These are phyloP conservation scores for Teratosphaeria destructans DNA, from an alignment of 2,329 filamentous ascomycete genomes.

Conservation along the genomic window DNA sequence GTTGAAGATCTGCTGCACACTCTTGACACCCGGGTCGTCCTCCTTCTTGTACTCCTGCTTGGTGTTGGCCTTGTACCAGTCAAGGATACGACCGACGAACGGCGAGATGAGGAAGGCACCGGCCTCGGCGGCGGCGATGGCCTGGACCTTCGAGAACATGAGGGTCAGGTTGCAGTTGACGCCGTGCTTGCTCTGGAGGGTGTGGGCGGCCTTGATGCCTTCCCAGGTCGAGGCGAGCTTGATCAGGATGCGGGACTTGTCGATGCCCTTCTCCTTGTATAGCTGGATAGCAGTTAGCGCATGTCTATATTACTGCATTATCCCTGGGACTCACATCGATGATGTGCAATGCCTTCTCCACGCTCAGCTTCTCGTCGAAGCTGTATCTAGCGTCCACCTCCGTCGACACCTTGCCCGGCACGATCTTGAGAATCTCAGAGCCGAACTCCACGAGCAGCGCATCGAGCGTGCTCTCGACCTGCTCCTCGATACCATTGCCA, in stretches of 20 bases:
- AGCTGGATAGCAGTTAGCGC: slow-evolving; percentile 49
- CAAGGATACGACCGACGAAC: slow-evolving; percentile 97
- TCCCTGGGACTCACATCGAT: slow-evolving; percentile 62
- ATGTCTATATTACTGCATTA: neutral
- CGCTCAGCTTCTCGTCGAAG: slow-evolving; percentile 84
- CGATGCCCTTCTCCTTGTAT: slow-evolving; percentile 84
- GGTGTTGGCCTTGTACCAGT: slow-evolving; percentile 95
- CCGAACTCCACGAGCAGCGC: slow-evolving; percentile 94
- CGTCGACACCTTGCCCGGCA: slow-evolving; percentile 96
- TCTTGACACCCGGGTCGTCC: slow-evolving; percentile 93
- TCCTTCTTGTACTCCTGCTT: slow-evolving; percentile 87
- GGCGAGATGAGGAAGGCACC: slow-evolving; percentile 95
- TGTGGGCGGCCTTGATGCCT: slow-evolving; percentile 96
- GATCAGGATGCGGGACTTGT: slow-evolving; percentile 92
- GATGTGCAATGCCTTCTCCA: slow-evolving; percentile 93
- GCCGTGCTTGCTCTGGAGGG: slow-evolving; percentile 88
- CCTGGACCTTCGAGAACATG: slow-evolving; percentile 93
- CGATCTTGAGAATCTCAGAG: slow-evolving; percentile 91
- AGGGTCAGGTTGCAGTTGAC: slow-evolving; percentile 99
- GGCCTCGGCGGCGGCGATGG: slow-evolving; percentile 91
- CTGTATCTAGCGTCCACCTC: slow-evolving; percentile 96
- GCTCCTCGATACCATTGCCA: slow-evolving; percentile 56
- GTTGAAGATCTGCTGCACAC: slow-evolving; percentile 91
- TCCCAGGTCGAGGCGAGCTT: slow-evolving; percentile 99
- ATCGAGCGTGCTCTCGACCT: slow-evolving; percentile 88